Evolutionary conservation across 1,284 basidiomycete genomes (phyloP), one percentile per base, ranked within the genome.

Genomic region (Pisolithus thermaeus): DNA sequence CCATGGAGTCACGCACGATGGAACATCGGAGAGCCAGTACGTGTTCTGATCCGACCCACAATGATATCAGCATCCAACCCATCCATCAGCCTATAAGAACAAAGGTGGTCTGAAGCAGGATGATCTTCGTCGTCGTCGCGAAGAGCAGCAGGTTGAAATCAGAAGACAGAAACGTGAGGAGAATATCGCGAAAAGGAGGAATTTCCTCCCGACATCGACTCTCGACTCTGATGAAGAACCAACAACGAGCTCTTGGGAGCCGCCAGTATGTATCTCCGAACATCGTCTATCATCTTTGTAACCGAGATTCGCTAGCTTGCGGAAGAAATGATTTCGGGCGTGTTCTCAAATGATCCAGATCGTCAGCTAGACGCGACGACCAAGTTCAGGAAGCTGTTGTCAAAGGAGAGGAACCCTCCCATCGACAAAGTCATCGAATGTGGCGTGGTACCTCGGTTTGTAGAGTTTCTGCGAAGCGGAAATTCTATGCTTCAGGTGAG

Each of bases 371-470:
- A 97, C 70, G 89, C 94, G 61, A 98, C 95, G 25, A 90, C 86
- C 63, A 97, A 93, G 75, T 99, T 99, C 81, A 86, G 97, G 67
- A 99, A 99, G 70, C 79, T 97, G 44, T 83, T 99, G 54, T 98
- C 96, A 61, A 99, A 99, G 78, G 96, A 99, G 77, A 96, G 95
- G 79, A 99, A 98, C 70, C 96, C 96, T 37, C 96, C 96, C n/a
- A 99, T 99, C 69, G 97, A 99, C 72, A 87, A 87, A 66, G 97
- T 99, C 61, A 99, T 99, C 70, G 92, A 94, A 63, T 97, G 94
- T 71, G 91, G 92, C 55, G 96, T 99, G 49, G 93, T 99, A 36
- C 90, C 93, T 54, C 91, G 96, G 55, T 99, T 99, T 62, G 97
- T 99, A 54, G 87, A 97, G 70, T 99, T 98, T 73, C 76, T 99